Evolutionary conservation across 768 basidiomycete genomes (phyloP), one percentile per base, ranked within the genome.

Genomic region (Astraeus odoratus): DNA sequence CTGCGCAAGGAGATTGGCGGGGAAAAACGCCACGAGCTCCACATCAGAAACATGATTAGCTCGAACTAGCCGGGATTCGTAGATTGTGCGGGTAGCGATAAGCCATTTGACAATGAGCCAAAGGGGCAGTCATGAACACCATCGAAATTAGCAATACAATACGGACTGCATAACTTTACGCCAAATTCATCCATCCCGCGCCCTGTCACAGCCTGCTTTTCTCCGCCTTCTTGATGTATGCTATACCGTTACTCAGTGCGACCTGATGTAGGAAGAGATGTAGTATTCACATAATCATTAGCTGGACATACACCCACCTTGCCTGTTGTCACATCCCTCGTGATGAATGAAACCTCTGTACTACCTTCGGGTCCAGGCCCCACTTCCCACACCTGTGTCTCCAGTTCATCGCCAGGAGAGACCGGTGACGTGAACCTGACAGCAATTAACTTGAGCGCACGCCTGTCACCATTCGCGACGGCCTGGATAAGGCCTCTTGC

Each of bases 371-470:
- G 78, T 22, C 80, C 81, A 20, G 71, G 61, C 3, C 84, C 85
- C 5, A 90, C 72, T 55, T 86, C 83, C 88, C 88, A 91, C 29
- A 80, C 75, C 38, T 72, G 69, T 8, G 85, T 89, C 74, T 91
- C 83, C 24, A 91, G 72, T 33, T 72, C 76, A 59, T 91, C 86
- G 0, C 89, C 89, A 8, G 88, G 89, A 62, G 76, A 81, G 9
- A 92, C 87, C 24, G 89, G 90, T 1, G 84, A 72, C 0, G 87
- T 88, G 69, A 94, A 94, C 22, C 85, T 72, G 24, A 74, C 81
- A 12, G 82, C 81, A 56, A 86, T 84, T 53, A 78, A 70, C 49
- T 73, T 79, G 49, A 94, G 67, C 2, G 82, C 70, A 3, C 68
- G 68, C 3, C 83, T 73, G 51, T 86, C 77, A 35, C 75, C 74